Percentiles rank a stretch among this genome's conserved stretches.
These are phyloP conservation scores for Stephania yunnanensis DNA, from an alignment of 164 flowering plant species.

Conservation along the genomic window DNA sequence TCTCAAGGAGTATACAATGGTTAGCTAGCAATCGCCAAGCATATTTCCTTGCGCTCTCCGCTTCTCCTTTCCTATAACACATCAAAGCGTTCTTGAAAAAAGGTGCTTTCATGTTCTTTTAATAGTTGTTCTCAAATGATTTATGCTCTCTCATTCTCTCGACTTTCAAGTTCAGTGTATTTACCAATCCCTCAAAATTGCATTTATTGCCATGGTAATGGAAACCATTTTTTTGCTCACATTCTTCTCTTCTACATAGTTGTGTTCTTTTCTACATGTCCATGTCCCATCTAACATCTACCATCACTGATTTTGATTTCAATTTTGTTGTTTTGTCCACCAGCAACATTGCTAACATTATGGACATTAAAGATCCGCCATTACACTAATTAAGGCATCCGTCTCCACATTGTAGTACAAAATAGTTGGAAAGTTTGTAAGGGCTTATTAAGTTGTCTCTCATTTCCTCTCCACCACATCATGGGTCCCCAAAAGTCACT, in stretches of 20 bases:
- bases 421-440: neutral
- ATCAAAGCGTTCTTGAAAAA: neutral
- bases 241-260: no score
- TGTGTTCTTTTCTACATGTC: neutral
- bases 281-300: neutral
- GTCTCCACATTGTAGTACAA: neutral
- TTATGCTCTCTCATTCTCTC: neutral
- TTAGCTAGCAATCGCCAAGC: neutral
- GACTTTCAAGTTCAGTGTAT: neutral
- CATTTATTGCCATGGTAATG: neutral
- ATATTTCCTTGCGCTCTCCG: no score
- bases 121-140: neutral
- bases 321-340: neutral
- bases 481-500: neutral
- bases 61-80: neutral
- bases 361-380: neutral
- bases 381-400: neutral
- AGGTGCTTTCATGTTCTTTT: neutral
- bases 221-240: neutral
- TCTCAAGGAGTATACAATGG: conserved; percentile 31
- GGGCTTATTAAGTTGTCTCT: neutral
- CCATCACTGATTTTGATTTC: neutral
- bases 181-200: neutral
- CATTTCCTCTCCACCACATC: no score
- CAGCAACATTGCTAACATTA: neutral